These are phyloP conservation scores for Hortiboletus campestris DNA, from an alignment of 768 basidiomycete genomes.

Conservation along the genomic window DNA sequence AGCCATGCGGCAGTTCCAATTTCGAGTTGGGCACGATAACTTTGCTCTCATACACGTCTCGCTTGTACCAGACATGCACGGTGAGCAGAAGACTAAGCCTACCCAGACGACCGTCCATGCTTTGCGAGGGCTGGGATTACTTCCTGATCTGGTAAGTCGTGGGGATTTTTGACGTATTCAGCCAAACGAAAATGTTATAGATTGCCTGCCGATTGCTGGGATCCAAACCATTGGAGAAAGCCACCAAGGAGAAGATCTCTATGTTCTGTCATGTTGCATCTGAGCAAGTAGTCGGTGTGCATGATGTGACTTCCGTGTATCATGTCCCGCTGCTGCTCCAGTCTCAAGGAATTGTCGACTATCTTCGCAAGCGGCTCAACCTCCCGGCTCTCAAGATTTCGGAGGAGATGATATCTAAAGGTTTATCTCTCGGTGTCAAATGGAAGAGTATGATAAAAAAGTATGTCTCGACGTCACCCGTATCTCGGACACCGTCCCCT, in stretches of 20 bases:
- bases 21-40: conserved; percentile 94
- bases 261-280: conserved; percentile 98
- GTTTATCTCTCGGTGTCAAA: conserved; percentile 59
- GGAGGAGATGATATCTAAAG: conserved; percentile 56
- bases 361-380: conserved; percentile 79
- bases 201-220: conserved; percentile 90
- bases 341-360: conserved; percentile 88
- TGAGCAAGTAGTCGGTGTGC: conserved; percentile 91
- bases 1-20: conserved; percentile 99
- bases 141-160: conserved; percentile 81
- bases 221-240: conserved; percentile 73
- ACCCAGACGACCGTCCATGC: conserved; percentile 97
- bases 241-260: conserved; percentile 93
- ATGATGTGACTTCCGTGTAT: conserved; percentile 95
- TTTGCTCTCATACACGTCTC: conserved; percentile 97
- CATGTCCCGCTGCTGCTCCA: conserved; percentile 92
- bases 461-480: conserved; percentile 41
- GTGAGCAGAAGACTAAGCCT: conserved; percentile 98
- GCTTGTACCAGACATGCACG: conserved; percentile 97
- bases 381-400: conserved; percentile 57
- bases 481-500: neutral
- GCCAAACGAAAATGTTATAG: conserved; percentile 36
- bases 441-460: conserved; percentile 85
- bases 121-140: conserved; percentile 84
- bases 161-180: neutral